Percentiles rank a stretch among this genome's conserved stretches.
Evolutionary conservation across 2,329 filamentous ascomycete species (phyloP).

Genomic region (Aspergillaceae sp.): DNA sequence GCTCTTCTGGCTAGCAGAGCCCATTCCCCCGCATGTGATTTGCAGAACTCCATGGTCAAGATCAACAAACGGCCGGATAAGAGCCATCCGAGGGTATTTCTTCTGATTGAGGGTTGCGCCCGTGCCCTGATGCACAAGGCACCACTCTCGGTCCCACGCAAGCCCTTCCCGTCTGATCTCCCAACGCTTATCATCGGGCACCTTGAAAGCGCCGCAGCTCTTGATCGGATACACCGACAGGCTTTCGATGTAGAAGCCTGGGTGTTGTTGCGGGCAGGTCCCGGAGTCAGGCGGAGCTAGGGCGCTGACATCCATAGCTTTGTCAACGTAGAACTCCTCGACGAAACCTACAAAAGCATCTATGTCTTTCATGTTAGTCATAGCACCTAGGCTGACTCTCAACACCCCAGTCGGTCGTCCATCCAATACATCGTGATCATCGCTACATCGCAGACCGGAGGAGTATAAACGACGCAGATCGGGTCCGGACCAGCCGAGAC

Average conservation of each 20-base stretch:
- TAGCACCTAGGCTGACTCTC: slow-evolving; percentile 77
- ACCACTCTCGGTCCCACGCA: slow-evolving; percentile 96
- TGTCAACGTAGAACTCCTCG: slow-evolving; percentile 55
- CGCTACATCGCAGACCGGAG: slow-evolving; percentile 73
- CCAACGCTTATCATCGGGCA: slow-evolving; percentile 61
- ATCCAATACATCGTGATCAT: slow-evolving; percentile 68
- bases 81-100: slow-evolving; percentile 74
- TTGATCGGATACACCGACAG: slow-evolving; percentile 86
- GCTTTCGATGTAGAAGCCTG: slow-evolving; percentile 48
- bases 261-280: slow-evolving; percentile 3
- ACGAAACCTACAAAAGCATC: slow-evolving; percentile 63
- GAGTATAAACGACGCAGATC: slow-evolving; percentile 82
- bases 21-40: slow-evolving; percentile 40
- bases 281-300: slow-evolving; percentile 9
- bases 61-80: slow-evolving; percentile 68
- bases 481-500: slow-evolving; percentile 64
- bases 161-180: slow-evolving; percentile 72
- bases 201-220: slow-evolving; percentile 71
- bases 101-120: slow-evolving; percentile 83
- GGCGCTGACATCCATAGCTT: slow-evolving; percentile 10
- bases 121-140: slow-evolving; percentile 77
- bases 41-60: slow-evolving; percentile 57
- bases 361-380: slow-evolving; percentile 73
- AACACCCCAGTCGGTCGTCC: slow-evolving; percentile 85
- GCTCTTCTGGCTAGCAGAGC: slow-evolving; percentile 19